Percentiles rank a stretch among this genome's conserved stretches.
Evolutionary conservation across 345 rosid genomes (phyloP).

Genomic region (Gossypium australe): DNA sequence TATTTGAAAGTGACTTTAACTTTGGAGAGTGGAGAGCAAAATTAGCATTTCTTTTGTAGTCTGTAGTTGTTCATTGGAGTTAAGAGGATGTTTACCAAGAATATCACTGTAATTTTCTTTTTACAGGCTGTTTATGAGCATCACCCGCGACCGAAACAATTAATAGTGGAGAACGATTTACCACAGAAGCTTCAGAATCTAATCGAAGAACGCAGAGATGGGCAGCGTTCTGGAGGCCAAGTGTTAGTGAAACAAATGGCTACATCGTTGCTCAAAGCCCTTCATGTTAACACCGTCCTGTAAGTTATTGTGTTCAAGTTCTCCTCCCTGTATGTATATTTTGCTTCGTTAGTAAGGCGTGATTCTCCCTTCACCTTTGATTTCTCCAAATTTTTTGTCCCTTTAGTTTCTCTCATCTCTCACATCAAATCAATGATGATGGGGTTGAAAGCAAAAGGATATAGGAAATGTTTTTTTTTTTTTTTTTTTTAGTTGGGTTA

Average conservation of each 20-base stretch:
- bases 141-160: constrained; percentile 92
- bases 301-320: constrained; percentile 28
- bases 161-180: constrained; percentile 92
- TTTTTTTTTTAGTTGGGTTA: neutral
- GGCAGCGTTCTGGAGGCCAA: constrained; percentile 94
- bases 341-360: constrained; percentile 11
- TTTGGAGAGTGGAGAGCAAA: neutral
- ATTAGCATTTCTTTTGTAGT: neutral
- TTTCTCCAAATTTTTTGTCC: neutral
- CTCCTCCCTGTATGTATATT: constrained; percentile 17
- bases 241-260: constrained; percentile 98
- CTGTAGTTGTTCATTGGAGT: neutral
- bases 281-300: constrained; percentile 83
- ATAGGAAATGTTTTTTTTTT: neutral
- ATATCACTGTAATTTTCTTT: neutral
- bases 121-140: constrained; percentile 97
- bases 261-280: constrained; percentile 90
- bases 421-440: neutral
- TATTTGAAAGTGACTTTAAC: neutral
- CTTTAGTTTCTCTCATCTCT: neutral
- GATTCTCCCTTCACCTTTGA: neutral
- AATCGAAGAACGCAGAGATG: constrained; percentile 91
- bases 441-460: neutral
- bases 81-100: neutral
- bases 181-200: constrained; percentile 81